Evolutionary conservation across 192 early-diverging fungal species (phyloP), one percentile per base, ranked within the genome.

Genomic region (Gonapodya prolifera): DNA sequence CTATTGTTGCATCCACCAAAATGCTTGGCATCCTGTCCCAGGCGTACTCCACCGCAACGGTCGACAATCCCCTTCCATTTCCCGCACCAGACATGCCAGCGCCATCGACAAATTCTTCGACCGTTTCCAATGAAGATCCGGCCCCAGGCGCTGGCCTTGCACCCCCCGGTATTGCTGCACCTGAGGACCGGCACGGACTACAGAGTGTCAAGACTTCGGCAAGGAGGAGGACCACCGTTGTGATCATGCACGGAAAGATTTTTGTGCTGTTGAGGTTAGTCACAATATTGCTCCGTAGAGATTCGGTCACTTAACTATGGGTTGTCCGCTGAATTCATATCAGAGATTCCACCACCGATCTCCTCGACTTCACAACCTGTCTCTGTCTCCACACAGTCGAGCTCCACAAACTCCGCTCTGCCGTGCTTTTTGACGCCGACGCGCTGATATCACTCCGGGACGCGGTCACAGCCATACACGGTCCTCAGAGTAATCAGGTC

Each of bases 311-410:
- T 61, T 61, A 23, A 61, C 45, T 61, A 23, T 16, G 8, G 8
- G 8, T 16, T 61, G 45, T 61, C 45, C 33, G 35, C 0, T 76
- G 31, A n/a, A 75, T 33, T 70, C 76, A 33, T 33, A 70, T 35
- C 35, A 76, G 76, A 76, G 76, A 76, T 71, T 0, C 45, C 2
- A n/a, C 35, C 35, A 76, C 76, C 1, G 76, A 76, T 35, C 30
- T 76, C 31, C 35, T 76, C 70, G 76, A 76, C 70, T 73, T 76
- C 30, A 76, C 70, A 30, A 76, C 76, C 1, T 76, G 76, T 35
- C 76, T 76, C 30, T 76, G 76, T 35, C 70, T 76, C 33, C 76
- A 76, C 2, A 29, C 76, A 1, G n/a, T 76, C 70, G 76, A 76
- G 34, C 29, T 73, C 16, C 35, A 2, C 18, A 76, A 76, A 71